Conservation (phyloP, 148 eudicot genomes). For the Bassia scoparia region DNA sequence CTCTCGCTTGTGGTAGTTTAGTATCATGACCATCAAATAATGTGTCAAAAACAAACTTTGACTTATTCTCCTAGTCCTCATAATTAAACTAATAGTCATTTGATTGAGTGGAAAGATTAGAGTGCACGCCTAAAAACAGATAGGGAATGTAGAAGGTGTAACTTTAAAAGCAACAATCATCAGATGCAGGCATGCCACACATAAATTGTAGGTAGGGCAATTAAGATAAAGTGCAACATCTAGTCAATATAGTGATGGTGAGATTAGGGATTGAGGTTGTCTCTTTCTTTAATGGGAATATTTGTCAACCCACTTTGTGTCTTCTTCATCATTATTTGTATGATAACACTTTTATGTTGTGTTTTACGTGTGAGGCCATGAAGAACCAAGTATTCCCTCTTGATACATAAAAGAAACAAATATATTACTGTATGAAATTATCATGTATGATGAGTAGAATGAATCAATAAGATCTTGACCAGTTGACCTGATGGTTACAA, state of each 20-base stretch:
- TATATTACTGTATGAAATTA: too few relatives aligned
- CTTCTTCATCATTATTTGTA: constrained; percentile 1
- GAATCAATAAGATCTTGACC: too few relatives aligned
- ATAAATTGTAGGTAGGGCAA: constrained; percentile 14
- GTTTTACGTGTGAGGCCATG: constrained; percentile 19
- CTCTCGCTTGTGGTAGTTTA: too few relatives aligned
- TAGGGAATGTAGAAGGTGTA: not conserved
- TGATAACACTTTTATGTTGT: constrained; percentile 13
- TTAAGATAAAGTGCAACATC: not conserved
- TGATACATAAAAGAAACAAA: too few relatives aligned
- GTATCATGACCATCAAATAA: too few relatives aligned
- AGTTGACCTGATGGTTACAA: too few relatives aligned
- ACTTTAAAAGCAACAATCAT: not conserved
- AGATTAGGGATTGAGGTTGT: not conserved
- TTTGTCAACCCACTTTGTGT: constrained; percentile 16
- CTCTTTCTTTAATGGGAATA: constrained; percentile 14
- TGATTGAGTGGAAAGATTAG: not conserved
- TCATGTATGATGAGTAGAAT: too few relatives aligned
- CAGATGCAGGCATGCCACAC: constrained; percentile 11
- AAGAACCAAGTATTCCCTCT: too few relatives aligned
- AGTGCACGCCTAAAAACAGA: constrained; percentile 6
- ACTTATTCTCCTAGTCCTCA: too few relatives aligned
- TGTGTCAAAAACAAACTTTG: too few relatives aligned
- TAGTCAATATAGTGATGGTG: too few relatives aligned
- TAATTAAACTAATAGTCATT: not conserved